Percentiles rank a stretch among this genome's conserved stretches.
Conservation (phyloP, 352 stramenopile species). For the Globisporangium radiosum region DNA sequence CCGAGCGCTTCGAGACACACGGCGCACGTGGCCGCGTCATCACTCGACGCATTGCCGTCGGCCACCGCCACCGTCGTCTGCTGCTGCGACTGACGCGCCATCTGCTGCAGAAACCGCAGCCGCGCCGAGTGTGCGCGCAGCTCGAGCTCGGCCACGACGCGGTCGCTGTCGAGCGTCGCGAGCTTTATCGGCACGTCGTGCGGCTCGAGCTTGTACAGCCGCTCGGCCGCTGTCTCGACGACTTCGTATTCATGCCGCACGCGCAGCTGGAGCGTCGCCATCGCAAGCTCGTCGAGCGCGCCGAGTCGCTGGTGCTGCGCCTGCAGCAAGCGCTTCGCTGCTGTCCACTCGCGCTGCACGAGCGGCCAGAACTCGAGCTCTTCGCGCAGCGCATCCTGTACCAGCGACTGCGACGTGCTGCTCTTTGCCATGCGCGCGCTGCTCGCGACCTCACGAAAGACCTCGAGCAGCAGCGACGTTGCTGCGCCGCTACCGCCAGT, state of each 20-base stretch:
- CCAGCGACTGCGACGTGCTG: neutral
- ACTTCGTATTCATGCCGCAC: slow-evolving; percentile 37
- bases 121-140: slow-evolving; percentile 45
- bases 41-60: neutral
- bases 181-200: slow-evolving; percentile 35
- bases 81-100: slow-evolving; percentile 23
- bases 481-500: slow-evolving; percentile 10
- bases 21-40: slow-evolving; percentile 24
- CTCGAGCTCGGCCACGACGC: slow-evolving; percentile 28
- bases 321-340: slow-evolving; percentile 61
- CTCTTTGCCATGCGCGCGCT: slow-evolving; percentile 16
- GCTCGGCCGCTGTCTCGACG: slow-evolving; percentile 27
- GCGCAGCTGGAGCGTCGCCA: slow-evolving; percentile 67
- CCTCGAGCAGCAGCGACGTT: slow-evolving; percentile 37
- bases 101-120: slow-evolving; percentile 52
- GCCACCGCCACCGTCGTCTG: neutral
- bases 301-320: slow-evolving; percentile 65
- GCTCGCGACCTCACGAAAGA: slow-evolving; percentile 51
- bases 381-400: slow-evolving; percentile 23
- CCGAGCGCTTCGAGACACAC: slow-evolving; percentile 78
- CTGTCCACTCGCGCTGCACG: slow-evolving; percentile 43
- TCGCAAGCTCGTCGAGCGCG: slow-evolving; percentile 65
- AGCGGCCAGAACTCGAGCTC: slow-evolving; percentile 44
- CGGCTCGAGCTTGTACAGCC: slow-evolving; percentile 49
- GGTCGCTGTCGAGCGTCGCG: slow-evolving; percentile 38